Evolutionary conservation across 139 green algal species (phyloP), one percentile per base, ranked within the genome.

Genomic region (Auxenochlorella pyrenoidosa): DNA sequence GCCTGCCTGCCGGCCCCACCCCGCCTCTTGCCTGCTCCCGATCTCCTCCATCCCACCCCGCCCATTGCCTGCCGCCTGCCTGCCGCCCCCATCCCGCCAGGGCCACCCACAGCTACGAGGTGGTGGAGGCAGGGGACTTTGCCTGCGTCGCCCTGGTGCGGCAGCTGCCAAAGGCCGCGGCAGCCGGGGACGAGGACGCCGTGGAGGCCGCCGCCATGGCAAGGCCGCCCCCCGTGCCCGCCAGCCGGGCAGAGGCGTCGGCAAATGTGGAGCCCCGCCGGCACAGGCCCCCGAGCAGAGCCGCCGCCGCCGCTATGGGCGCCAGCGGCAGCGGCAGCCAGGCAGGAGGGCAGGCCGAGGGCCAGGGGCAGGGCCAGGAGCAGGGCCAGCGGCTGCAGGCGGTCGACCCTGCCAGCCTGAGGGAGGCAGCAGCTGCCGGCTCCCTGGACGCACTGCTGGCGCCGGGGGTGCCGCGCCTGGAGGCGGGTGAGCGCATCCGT

Each of bases 71-170:
- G 6, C 8, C 47, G 47, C 47, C 47, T 12, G 8, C 47, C 54
- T 24, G 10, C 54, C 54, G 36, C 16, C 3, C 36, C 34, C 19
- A 10, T 54, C 22, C 73, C 26, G 19, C 10, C 73, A 79, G 73
- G 40, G n/a, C 22, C 22, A 51, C 66, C 30, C 32, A 73, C 32
- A 8, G 32, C 66, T 76, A 41, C 12, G 70, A 82, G 40, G 65
- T 86, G 5, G 54, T 76, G 12, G 82, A 58, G 19, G 41, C 24
- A 2, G 22, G 43, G 1, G 41, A 87, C 26, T 87, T 87, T 24
- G 5, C 22, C 1, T 72, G 68, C 40, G 82, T 87, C 10, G 82
- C 82, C 13, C 38, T 87, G 26, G 70, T 87, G n/a, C 34, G n/a
- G 44, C 44, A 87, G 65, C 36, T 77, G 44, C 65, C 82, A 3